phyloP scores from a whole-genome alignment of 768 basidiomycete genomes.

The Lactarius tabidus region DNA sequence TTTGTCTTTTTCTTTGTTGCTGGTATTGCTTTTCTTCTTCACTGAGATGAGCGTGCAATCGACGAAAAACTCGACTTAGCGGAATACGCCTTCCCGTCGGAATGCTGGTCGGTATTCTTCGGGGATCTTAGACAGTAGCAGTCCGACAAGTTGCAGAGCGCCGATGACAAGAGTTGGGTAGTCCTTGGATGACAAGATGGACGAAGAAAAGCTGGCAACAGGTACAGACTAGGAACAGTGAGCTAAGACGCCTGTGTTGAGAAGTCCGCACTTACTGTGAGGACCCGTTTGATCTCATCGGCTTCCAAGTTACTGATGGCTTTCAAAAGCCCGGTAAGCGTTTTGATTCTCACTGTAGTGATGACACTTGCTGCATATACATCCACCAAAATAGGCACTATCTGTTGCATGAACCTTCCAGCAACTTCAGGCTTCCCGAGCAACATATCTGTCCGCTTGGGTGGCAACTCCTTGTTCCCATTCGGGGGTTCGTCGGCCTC shows the following conservation, averaged over 20 bases:
- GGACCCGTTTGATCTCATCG: conserved; percentile 67
- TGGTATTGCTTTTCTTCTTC: conserved; percentile 48
- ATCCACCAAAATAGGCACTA: conserved; percentile 92
- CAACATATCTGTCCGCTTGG: conserved; percentile 69
- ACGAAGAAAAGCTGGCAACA: conserved; percentile 91
- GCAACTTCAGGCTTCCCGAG: conserved; percentile 73
- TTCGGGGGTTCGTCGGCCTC: conserved; percentile 20
- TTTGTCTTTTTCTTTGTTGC: conserved; percentile 43
- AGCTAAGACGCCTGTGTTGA: conserved; percentile 11
- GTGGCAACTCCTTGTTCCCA: conserved; percentile 35
- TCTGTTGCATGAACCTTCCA: conserved; percentile 80
- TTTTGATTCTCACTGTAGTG: conserved; percentile 81
- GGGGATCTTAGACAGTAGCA: conserved; percentile 81
- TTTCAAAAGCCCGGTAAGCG: conserved; percentile 82
- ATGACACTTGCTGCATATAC: conserved; percentile 99
- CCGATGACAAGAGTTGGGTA: conserved; percentile 81
- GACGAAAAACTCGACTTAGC: conserved; percentile 83
- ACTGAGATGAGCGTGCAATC: conserved; percentile 53
- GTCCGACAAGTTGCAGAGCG: conserved; percentile 89
- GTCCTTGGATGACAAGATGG: conserved; percentile 89
- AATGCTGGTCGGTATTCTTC: conserved; percentile 84
- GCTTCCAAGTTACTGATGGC: conserved; percentile 85
- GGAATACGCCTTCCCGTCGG: conserved; percentile 92
- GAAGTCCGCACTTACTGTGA: conserved; percentile 54
- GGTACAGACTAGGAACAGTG: conserved; percentile 68